Conservation (phyloP, 202 grass and related monocot species). For the Tripidium arundinaceum region DNA sequence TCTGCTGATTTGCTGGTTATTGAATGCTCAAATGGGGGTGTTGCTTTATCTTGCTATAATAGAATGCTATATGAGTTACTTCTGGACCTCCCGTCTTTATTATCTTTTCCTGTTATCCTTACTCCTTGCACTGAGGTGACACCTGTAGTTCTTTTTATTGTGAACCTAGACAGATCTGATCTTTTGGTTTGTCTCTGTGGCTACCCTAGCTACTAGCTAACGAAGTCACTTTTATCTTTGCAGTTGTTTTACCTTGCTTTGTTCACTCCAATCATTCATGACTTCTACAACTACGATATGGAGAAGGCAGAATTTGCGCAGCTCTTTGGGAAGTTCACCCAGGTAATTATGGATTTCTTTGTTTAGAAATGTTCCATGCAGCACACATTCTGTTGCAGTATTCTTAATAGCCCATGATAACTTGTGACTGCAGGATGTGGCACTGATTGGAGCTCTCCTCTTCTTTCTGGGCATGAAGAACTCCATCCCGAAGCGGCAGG, state of each 20-base stretch:
- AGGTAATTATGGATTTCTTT: conserved; percentile 38
- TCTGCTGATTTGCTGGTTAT: not conserved
- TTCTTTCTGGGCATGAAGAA: conserved; percentile 99
- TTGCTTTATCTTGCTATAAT: not conserved
- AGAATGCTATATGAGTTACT: not conserved
- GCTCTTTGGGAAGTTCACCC: conserved; percentile 73
- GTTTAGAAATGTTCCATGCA: not conserved
- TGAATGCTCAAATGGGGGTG: not conserved
- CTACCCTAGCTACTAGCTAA: not conserved
- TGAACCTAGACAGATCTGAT: not conserved
- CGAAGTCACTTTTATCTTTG: not conserved
- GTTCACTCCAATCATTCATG: conserved; percentile 69
- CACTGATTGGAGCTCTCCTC: conserved; percentile 68
- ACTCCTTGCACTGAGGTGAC: not conserved
- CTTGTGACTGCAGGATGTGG: conserved; percentile 55
- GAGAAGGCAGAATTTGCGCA: conserved; percentile 73
- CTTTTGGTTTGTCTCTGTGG: not conserved
- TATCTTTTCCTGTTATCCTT: not conserved
- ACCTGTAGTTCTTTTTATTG: not conserved
- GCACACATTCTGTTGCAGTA: not conserved
- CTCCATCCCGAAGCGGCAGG: conserved; percentile 63
- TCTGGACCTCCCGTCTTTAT: not conserved
- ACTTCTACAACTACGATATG: conserved; percentile 90
- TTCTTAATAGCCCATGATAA: not conserved
- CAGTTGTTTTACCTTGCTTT: conserved; percentile 67